Percentiles rank a stretch among this genome's conserved stretches.
Evolutionary conservation across 306 rosid genomes (phyloP).

Genomic region (Biancaea sappan): DNA sequence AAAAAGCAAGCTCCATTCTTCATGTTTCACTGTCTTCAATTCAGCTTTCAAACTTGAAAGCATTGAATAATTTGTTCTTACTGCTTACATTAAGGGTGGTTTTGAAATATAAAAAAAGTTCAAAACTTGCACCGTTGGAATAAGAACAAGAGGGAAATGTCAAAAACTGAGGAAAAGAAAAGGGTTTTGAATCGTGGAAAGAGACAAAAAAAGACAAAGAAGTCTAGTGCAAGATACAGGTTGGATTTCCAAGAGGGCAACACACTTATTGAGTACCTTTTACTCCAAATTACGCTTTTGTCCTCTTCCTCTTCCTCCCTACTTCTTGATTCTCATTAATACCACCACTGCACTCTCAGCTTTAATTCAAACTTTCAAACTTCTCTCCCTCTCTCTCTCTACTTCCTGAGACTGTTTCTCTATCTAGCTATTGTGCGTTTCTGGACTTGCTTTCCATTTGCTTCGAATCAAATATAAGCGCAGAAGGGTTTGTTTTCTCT

Average conservation of each 20-base stretch:
- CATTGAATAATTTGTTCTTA: not conserved
- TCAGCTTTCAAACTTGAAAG: conserved; percentile 8
- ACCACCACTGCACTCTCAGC: conserved; percentile 39
- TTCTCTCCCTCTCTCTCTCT: conserved; percentile 23
- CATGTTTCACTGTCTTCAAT: conserved; percentile 1
- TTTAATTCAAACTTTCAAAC: conserved; percentile 77
- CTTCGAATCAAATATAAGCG: not conserved
- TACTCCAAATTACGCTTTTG: conserved; percentile 52
- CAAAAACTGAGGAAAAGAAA: not conserved
- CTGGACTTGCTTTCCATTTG: conserved; percentile 26
- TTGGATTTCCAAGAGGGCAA: conserved; percentile 60
- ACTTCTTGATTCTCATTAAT: conserved; percentile 50
- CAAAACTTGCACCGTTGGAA: conserved; percentile 37
- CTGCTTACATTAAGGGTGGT: not conserved
- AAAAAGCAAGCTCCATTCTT: not conserved
- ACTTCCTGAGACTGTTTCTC: not conserved
- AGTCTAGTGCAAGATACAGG: conserved; percentile 40
- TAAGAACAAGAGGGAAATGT: conserved; percentile 46
- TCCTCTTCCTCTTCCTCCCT: conserved; percentile 46
- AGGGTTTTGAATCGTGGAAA: conserved; percentile 61
- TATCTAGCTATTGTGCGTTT: conserved; percentile 10
- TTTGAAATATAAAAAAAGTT: conserved; percentile 16
- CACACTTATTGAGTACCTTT: conserved; percentile 24
- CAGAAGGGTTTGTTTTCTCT: not conserved
- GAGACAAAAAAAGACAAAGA: conserved; percentile 56